Percentiles rank a stretch among this genome's conserved stretches.
Conservation (phyloP, 257 asterid genomes). For the Solanum piurae region DNA sequence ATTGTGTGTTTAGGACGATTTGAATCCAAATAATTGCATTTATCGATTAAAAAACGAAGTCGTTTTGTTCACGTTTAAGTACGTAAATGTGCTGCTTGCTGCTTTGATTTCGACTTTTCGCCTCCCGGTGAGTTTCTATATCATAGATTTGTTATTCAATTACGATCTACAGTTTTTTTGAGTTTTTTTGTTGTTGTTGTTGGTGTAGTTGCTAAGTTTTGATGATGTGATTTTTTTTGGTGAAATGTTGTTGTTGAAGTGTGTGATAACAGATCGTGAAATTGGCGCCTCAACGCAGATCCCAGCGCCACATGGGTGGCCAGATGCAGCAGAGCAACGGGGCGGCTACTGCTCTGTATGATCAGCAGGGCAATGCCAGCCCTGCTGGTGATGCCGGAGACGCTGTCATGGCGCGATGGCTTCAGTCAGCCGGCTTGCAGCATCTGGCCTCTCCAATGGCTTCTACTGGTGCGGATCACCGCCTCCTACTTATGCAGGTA, state of each 20-base stretch:
- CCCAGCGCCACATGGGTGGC: conserved; percentile 99
- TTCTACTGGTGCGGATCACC: conserved; percentile 65
- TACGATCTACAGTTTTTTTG: neutral
- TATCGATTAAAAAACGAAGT: neutral
- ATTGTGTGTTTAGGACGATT: neutral
- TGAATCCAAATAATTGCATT: neutral
- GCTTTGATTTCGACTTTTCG: neutral
- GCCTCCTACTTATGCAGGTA: conserved; percentile 88
- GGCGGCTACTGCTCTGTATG: conserved; percentile 86
- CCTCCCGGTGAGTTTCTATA: neutral
- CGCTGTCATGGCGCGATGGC: conserved; percentile 99
- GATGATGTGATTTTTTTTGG: neutral
- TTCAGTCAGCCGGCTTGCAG: conserved; percentile 99
- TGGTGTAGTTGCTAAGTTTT: neutral
- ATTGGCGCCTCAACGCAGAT: conserved; percentile 99
- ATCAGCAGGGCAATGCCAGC: conserved; percentile 69
- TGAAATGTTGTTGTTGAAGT: conserved; percentile 9
- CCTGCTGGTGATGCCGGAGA: conserved; percentile 91
- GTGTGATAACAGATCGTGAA: conserved; percentile 64
- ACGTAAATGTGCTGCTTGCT: neutral
- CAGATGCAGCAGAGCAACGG: conserved; percentile 99
- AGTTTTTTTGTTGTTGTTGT: neutral
- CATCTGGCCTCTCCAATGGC: conserved; percentile 97
- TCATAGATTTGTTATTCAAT: neutral
- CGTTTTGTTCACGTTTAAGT: neutral